Percentiles rank a stretch among this genome's conserved stretches.
Evolutionary conservation across 306 rosid genomes (phyloP).

Genomic region (Casuarina glauca): DNA sequence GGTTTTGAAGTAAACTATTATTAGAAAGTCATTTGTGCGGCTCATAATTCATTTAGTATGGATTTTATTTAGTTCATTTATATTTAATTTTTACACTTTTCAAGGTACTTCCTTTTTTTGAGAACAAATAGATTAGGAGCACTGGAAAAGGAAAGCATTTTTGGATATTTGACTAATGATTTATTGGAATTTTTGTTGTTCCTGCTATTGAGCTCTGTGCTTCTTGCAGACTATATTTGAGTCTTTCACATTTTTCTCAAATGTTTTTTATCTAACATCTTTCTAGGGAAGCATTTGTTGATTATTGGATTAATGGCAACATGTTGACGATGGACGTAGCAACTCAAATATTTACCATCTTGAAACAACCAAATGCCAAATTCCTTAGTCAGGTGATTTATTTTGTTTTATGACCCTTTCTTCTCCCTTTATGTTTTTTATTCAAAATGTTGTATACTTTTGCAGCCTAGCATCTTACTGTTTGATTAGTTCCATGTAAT

Average conservation of each 20-base stretch:
- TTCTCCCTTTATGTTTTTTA: conserved; percentile 18
- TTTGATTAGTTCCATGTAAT: conserved; percentile 22
- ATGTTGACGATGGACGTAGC: conserved; percentile 83
- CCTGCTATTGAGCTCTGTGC: conserved; percentile 25
- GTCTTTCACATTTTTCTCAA: conserved; percentile 9
- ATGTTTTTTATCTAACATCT: conserved; percentile 18
- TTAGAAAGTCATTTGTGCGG: too few species aligned
- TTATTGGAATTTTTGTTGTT: conserved; percentile 15
- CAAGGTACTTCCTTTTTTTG: not conserved
- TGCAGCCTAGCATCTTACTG: conserved; percentile 22
- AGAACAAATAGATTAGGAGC: not conserved
- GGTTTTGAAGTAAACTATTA: too few species aligned
- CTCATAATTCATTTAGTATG: not conserved
- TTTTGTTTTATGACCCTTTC: conserved; percentile 27
- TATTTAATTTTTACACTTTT: not conserved
- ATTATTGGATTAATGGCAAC: conserved; percentile 88
- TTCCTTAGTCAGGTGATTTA: conserved; percentile 78
- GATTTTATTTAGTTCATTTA: not conserved
- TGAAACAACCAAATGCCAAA: conserved; percentile 84
- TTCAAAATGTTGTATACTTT: conserved; percentile 7
- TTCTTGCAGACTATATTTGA: conserved; percentile 18
- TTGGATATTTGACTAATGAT: not conserved
- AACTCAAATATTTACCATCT: conserved; percentile 76
- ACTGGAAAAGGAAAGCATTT: not conserved
- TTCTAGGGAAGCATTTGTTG: conserved; percentile 72